Evolutionary conservation across 495 filamentous ascomycete genomes (phyloP).

Genomic region (Xylaria intraflava): DNA sequence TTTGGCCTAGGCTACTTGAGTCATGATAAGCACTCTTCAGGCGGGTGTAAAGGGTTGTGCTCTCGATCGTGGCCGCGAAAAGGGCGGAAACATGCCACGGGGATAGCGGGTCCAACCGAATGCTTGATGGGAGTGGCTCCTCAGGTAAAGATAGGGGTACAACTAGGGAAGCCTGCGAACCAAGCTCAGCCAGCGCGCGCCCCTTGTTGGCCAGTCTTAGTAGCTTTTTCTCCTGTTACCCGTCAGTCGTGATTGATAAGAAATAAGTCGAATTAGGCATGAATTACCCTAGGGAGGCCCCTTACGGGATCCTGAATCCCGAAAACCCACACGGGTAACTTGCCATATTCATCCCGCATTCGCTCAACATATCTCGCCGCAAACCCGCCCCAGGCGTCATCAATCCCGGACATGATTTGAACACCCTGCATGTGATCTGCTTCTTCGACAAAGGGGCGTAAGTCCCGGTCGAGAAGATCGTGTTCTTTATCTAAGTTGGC

Average conservation of each 20-base stretch:
- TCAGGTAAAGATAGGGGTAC: conserved; percentile 67
- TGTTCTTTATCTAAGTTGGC: conserved; percentile 71
- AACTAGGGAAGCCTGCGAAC: conserved; percentile 67
- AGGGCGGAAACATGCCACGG: conserved; percentile 79
- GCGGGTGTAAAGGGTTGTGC: conserved; percentile 67
- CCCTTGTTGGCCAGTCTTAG: conserved; percentile 60
- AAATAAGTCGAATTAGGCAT: neutral
- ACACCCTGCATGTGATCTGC: conserved; percentile 87
- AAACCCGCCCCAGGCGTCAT: conserved; percentile 95
- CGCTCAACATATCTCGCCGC: conserved; percentile 69
- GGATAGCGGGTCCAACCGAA: conserved; percentile 58
- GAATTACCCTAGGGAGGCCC: conserved; percentile 49
- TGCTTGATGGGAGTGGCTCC: conserved; percentile 47
- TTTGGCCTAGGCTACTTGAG: conserved; percentile 49
- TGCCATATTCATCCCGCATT: conserved; percentile 84
- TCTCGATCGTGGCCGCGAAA: conserved; percentile 72
- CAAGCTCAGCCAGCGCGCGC: conserved; percentile 57
- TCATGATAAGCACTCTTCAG: conserved; percentile 47
- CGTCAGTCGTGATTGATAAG: neutral
- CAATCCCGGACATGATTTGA: conserved; percentile 68
- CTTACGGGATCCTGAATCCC: conserved; percentile 59
- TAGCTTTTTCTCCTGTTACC: conserved; percentile 44
- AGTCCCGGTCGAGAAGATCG: conserved; percentile 80
- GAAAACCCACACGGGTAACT: conserved; percentile 79
- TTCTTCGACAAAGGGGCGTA: conserved; percentile 83